Evolutionary conservation across 2,329 filamentous ascomycete genomes (phyloP).

Genomic region (Lecanicillium sp.): DNA sequence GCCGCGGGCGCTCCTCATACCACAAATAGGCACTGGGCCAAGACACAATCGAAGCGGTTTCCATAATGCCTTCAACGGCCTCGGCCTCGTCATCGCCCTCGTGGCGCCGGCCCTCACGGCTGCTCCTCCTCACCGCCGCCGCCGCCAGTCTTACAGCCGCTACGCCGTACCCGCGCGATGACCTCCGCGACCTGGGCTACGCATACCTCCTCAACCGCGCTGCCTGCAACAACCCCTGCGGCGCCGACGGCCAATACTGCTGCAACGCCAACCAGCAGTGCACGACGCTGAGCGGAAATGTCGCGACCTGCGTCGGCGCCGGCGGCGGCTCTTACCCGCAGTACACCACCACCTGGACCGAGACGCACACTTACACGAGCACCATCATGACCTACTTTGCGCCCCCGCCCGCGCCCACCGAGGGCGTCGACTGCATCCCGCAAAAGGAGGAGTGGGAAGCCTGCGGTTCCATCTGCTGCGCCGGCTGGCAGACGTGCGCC

Average conservation of each 20-base stretch:
- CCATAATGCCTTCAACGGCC: conserved; percentile 8
- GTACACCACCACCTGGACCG: conserved; percentile 53
- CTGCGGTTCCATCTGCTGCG: conserved; percentile 66
- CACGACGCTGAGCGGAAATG: conserved; percentile 38
- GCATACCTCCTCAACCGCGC: conserved; percentile 41
- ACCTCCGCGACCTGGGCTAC: conserved; percentile 38
- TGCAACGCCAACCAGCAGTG: conserved; percentile 42
- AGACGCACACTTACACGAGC: conserved; percentile 52
- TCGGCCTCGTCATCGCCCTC: conserved; percentile 7
- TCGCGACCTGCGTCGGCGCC: conserved; percentile 40
- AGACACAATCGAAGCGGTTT: conserved; percentile 2
- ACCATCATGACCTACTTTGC: conserved; percentile 45
- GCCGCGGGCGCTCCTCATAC: too few relatives aligned
- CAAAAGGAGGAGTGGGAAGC: conserved; percentile 45
- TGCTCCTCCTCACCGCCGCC: conserved; percentile 31
- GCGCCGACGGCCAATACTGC: conserved; percentile 47
- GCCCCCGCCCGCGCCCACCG: conserved; percentile 35
- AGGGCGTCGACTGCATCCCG: conserved; percentile 41
- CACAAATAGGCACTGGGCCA: neutral
- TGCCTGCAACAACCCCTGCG: conserved; percentile 47
- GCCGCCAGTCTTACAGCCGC: conserved; percentile 28
- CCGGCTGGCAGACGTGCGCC: conserved; percentile 60
- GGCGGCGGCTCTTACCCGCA: conserved; percentile 24
- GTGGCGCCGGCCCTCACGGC: conserved; percentile 11
- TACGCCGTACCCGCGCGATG: conserved; percentile 42